Conservation (phyloP, 306 rosid genomes). For the Prunus dulcis region DNA sequence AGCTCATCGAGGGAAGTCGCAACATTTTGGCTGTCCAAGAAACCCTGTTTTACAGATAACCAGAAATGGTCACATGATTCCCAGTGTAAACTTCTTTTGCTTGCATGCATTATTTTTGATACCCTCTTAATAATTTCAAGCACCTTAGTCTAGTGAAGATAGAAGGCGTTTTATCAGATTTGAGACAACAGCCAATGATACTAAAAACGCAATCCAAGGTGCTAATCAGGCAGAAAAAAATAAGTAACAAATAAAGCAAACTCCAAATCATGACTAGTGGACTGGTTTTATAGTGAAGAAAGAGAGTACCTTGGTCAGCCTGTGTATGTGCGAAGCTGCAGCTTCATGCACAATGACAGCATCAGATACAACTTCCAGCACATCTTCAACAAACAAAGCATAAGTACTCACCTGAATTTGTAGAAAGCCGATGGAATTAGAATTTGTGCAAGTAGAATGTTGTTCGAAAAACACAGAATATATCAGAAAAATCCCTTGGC, state of each 20-base stretch:
- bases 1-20: slow-evolving; percentile 51
- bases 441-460: slow-evolving; percentile 6
- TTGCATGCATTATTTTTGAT: too few species aligned
- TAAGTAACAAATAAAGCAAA: neutral
- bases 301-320: slow-evolving; percentile 76
- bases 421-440: slow-evolving; percentile 5
- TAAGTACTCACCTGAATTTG: slow-evolving; percentile 78
- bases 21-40: slow-evolving; percentile 66
- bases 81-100: neutral
- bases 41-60: slow-evolving; percentile 47
- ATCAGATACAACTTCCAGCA: slow-evolving; percentile 78
- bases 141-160: too few species aligned
- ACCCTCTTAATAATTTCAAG: too few species aligned
- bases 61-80: neutral
- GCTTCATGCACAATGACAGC: slow-evolving; percentile 83
- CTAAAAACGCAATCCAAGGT: neutral
- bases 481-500: neutral
- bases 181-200: neutral
- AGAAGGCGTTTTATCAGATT: neutral
- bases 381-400: slow-evolving; percentile 84
- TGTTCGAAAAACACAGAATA: neutral
- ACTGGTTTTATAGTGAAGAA: neutral
- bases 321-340: slow-evolving; percentile 83
- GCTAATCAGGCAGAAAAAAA: neutral
- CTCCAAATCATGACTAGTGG: slow-evolving; percentile 2